Percentiles rank a stretch among this genome's conserved stretches.
Conservation (phyloP, 208 protist genomes). For the Leishmania braziliensis region DNA sequence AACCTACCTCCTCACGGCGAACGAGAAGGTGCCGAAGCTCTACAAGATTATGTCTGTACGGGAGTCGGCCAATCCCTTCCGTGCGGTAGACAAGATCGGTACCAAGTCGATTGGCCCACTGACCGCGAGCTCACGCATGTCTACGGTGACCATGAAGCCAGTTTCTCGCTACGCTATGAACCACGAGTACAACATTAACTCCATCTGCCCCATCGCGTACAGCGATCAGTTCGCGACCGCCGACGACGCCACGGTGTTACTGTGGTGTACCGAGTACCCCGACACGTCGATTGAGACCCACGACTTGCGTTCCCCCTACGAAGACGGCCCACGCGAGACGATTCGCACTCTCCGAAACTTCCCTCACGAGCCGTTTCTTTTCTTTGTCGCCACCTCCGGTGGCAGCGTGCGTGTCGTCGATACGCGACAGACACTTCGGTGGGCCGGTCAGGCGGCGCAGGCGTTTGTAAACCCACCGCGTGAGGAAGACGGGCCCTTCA, state of each 20-base stretch:
- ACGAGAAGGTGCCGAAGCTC: conserved; percentile 87
- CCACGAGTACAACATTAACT: conserved; percentile 90
- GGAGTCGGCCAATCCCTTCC: conserved; percentile 62
- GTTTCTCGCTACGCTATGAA: conserved; percentile 72
- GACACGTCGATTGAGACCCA: conserved; percentile 85
- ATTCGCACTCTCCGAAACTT: conserved; percentile 69
- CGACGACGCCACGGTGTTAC: conserved; percentile 80
- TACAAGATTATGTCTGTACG: conserved; percentile 80
- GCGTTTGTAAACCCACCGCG: conserved; percentile 61
- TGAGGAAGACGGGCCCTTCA: conserved; percentile 50
- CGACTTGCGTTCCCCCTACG: conserved; percentile 63
- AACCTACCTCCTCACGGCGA: conserved; percentile 77
- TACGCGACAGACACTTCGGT: conserved; percentile 78
- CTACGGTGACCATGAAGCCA: conserved; percentile 71
- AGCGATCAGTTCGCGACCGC: conserved; percentile 82
- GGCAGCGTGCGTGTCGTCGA: conserved; percentile 83
- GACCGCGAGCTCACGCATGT: conserved; percentile 35
- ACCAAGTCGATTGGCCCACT: conserved; percentile 54
- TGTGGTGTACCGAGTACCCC: conserved; percentile 90
- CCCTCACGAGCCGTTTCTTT: conserved; percentile 83
- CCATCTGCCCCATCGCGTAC: conserved; percentile 71
- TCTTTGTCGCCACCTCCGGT: conserved; percentile 76
- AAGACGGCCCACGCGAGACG: conserved; percentile 52
- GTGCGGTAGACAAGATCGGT: conserved; percentile 69
- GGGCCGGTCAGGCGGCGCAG: conserved; percentile 62